Evolutionary conservation across 257 asterid species (phyloP), one percentile per base, ranked within the genome.

Genomic region (Nicotiana benthamiana): DNA sequence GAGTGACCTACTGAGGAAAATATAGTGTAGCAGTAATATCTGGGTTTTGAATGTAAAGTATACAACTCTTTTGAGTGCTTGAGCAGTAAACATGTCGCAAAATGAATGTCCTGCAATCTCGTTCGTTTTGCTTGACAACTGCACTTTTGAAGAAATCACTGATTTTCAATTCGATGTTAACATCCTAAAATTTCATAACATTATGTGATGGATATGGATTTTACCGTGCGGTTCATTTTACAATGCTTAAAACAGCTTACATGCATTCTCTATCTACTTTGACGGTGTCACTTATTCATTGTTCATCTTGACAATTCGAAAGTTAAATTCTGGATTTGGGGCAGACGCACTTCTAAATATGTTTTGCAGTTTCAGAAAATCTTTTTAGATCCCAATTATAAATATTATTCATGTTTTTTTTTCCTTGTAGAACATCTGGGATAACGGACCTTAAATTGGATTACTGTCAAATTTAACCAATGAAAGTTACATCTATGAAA

Each of bases 31-130:
- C 59, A 46, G 15, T 16, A 74, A 2, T 15, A 48, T 74, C 51
- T 74, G 60, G 79, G 22, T 74, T 48, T 48, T 74, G 61, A 74
- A 26, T 74, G 57, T 74, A 74, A 48, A 74, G 79, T 48, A 74
- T 74, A 48, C 79, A 9, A 48, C 61, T 74, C 16, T 48, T 74
- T 22, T 0, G 40, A 24, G 78, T 24, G 59, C 5, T 24, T 46
- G 40, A 74, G 20, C 43, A 48, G 17, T 20, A 30, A 13, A 15
- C 3, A 48, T 48, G 9, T 32, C 24, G 12, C 77, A 46, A 30
- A 7, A 46, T 46, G 78, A 24, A 15, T 72, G 59, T 46, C 24
- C 13, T 43, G 28, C 7, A 46, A 12, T 74, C 26, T 15, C 4
- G 9, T 26, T 16, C 6, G 4, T 16, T 64, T 28, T 6, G 48